Conservation (phyloP, 306 rosid species). For the Cicer yamashitae region DNA sequence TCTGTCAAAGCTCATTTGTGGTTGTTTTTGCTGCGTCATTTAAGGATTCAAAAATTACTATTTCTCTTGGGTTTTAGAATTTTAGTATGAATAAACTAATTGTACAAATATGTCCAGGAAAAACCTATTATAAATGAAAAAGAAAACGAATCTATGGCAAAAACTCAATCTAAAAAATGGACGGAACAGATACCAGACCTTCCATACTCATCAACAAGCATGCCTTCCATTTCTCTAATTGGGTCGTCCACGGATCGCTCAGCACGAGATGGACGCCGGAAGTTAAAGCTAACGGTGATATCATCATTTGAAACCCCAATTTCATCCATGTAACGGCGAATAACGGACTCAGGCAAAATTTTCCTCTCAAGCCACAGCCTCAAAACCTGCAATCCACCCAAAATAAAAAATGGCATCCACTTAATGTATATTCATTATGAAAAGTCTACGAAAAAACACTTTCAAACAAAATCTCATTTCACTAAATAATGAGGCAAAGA, state of each 20-base stretch:
- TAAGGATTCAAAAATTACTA: constrained; percentile 23
- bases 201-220: constrained; percentile 99
- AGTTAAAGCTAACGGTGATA: constrained; percentile 61
- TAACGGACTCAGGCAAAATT: constrained; percentile 82
- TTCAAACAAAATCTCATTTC: constrained; percentile 24
- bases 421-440: neutral
- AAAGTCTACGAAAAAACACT: neutral
- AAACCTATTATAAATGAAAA: constrained; percentile 8
- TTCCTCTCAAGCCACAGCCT: constrained; percentile 98
- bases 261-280: constrained; percentile 94
- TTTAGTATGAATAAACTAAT: constrained; percentile 19
- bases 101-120: constrained; percentile 14
- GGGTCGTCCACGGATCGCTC: constrained; percentile 99
- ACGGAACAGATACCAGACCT: constrained; percentile 62
- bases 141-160: neutral
- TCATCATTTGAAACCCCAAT: constrained; percentile 91
- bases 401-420: constrained; percentile 31
- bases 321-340: constrained; percentile 91
- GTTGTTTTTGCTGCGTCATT: constrained; percentile 3
- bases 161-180: neutral
- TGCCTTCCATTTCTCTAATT: constrained; percentile 99
- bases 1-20: neutral
- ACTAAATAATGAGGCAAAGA: constrained; percentile 5
- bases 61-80: neutral
- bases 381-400: constrained; percentile 70